Evolutionary conservation across 495 filamentous ascomycete species (phyloP).

Genomic region (Echria macrotheca): DNA sequence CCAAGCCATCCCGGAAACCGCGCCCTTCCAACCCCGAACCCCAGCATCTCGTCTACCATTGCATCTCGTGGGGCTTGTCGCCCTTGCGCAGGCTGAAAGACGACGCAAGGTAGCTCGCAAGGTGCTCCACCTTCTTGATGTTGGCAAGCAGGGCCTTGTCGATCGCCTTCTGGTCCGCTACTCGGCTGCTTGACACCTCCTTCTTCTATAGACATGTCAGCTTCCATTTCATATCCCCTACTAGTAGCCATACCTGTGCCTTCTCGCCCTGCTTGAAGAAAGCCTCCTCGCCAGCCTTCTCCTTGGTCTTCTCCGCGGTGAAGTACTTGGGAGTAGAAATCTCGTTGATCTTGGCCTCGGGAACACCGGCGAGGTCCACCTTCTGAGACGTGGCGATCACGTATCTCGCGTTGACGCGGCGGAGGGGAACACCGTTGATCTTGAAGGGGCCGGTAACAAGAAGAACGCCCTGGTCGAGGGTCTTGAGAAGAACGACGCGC

Average conservation of each 20-base stretch:
- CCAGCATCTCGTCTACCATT: slow-evolving; percentile 55
- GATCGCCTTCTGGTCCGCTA: slow-evolving; percentile 93
- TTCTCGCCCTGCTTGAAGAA: slow-evolving; percentile 99
- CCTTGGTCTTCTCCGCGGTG: slow-evolving; percentile 82
- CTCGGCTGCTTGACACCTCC: slow-evolving; percentile 79
- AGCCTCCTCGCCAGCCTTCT: slow-evolving; percentile 90
- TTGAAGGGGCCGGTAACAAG: slow-evolving; percentile 99
- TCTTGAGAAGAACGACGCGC: slow-evolving; percentile 97
- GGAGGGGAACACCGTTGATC: slow-evolving; percentile 98
- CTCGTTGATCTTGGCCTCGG: slow-evolving; percentile 79
- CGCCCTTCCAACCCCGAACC: slow-evolving; percentile 32
- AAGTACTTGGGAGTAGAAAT: slow-evolving; percentile 83
- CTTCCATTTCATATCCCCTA: slow-evolving; percentile 1
- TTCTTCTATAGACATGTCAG: slow-evolving; percentile 74
- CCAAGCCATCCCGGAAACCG: slow-evolving; percentile 47
- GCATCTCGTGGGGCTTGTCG: slow-evolving; percentile 98
- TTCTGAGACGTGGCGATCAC: slow-evolving; percentile 94
- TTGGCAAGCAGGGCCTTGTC: slow-evolving; percentile 85
- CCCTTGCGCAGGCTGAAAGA: slow-evolving; percentile 96
- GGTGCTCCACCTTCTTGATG: slow-evolving; percentile 93
- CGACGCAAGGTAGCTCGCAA: slow-evolving; percentile 82
- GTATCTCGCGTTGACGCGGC: slow-evolving; percentile 97
- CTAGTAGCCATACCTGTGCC: slow-evolving; percentile 65
- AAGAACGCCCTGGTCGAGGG: slow-evolving; percentile 91
- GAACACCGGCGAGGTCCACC: slow-evolving; percentile 79